phyloP scores from a whole-genome alignment of 1,284 basidiomycete species.

The Leccinum angustisporum region DNA sequence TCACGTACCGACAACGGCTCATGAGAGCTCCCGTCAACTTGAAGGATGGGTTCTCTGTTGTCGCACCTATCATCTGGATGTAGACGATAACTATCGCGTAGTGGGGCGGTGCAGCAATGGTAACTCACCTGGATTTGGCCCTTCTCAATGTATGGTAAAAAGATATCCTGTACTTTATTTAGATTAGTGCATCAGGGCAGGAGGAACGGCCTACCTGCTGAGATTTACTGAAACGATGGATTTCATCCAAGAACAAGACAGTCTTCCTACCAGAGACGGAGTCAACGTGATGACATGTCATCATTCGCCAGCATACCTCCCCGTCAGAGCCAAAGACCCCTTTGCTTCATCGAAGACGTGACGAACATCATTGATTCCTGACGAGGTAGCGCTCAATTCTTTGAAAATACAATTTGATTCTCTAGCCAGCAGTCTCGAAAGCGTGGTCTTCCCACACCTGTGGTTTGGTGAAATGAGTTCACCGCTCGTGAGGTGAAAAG shows the following conservation, averaged over 20 bases:
- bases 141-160: conserved; percentile 79
- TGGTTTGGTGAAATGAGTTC: not conserved
- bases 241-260: conserved; percentile 82
- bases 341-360: conserved; percentile 82
- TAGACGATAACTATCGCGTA: conserved; percentile 11
- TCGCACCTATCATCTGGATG: conserved; percentile 75
- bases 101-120: not conserved
- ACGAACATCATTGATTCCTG: conserved; percentile 79
- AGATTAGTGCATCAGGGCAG: not conserved
- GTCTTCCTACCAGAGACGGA: conserved; percentile 48
- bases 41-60: conserved; percentile 93
- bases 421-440: conserved; percentile 70
- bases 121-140: conserved; percentile 66
- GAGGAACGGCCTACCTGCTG: conserved; percentile 59
- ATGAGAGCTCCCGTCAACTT: conserved; percentile 76
- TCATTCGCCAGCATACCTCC: conserved; percentile 41
- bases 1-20: conserved; percentile 73
- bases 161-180: conserved; percentile 56
- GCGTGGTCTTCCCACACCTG: conserved; percentile 78
- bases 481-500: not conserved
- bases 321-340: conserved; percentile 65
- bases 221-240: conserved; percentile 84
- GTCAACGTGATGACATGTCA: not conserved
- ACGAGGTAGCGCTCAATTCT: conserved; percentile 75
- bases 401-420: conserved; percentile 64